Conservation (phyloP, 1,284 basidiomycete species). For the Cutaneotrichosporon mucoides region DNA sequence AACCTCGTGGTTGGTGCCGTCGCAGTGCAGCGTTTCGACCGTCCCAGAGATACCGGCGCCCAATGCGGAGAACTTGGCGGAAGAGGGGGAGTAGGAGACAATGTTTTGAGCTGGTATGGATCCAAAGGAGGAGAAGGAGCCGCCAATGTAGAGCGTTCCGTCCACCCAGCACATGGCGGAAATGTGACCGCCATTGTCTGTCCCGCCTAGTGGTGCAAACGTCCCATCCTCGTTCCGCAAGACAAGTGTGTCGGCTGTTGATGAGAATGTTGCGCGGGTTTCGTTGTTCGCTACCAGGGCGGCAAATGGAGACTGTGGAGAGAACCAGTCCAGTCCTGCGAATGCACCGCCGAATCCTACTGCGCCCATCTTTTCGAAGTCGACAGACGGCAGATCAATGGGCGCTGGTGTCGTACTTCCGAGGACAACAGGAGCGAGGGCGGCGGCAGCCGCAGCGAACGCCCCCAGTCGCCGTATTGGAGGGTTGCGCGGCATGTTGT, state of each 20-base stretch:
- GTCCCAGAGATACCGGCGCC: constrained; percentile 57
- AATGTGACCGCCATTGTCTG: constrained; percentile 43
- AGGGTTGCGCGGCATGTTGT: constrained; percentile 22
- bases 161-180: constrained; percentile 39
- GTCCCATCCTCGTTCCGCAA: constrained; percentile 22
- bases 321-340: constrained; percentile 63
- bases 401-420: constrained; percentile 42
- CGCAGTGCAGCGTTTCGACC: constrained; percentile 77
- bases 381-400: constrained; percentile 70
- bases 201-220: constrained; percentile 31
- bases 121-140: constrained; percentile 36
- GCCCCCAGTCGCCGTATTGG: constrained; percentile 23
- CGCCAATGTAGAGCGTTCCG: constrained; percentile 43
- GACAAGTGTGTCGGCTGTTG: constrained; percentile 39
- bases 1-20: constrained; percentile 62
- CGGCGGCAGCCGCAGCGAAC: constrained; percentile 14
- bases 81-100: constrained; percentile 30
- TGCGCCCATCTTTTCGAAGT: constrained; percentile 84
- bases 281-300: constrained; percentile 10
- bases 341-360: constrained; percentile 84
- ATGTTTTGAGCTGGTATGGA: constrained; percentile 32
- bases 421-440: constrained; percentile 24
- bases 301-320: constrained; percentile 33
- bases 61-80: constrained; percentile 25
- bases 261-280: constrained; percentile 25